Conservation (phyloP, 2,329 filamentous ascomycete genomes). For the Neopestalotiopsis sp. region DNA sequence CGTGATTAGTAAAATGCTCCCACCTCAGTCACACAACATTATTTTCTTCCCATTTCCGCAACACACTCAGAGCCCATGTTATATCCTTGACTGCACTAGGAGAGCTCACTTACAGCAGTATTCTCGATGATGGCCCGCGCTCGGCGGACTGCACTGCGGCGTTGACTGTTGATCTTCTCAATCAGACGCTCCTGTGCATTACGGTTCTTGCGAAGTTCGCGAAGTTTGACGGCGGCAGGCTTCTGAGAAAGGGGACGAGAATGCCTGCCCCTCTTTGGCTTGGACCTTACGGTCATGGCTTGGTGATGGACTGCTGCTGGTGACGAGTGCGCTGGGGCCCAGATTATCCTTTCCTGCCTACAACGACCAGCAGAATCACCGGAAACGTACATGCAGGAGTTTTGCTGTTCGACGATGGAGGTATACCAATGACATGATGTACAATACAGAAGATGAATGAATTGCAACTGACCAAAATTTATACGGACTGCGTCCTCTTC, state of each 20-base stretch:
- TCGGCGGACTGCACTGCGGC: conserved; percentile 4
- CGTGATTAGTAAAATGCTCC: background rate
- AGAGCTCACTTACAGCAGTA: background rate
- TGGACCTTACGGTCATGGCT: background rate
- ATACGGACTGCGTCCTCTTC: too few relatives aligned
- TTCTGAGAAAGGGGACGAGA: conserved; percentile 6
- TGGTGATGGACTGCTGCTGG: background rate
- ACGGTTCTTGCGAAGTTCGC: conserved; percentile 1
- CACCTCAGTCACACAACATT: too few relatives aligned
- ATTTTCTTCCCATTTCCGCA: background rate
- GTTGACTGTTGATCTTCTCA: conserved; percentile 12
- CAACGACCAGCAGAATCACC: too few relatives aligned
- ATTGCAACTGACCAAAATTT: too few relatives aligned
- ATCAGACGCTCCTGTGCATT: conserved; percentile 3
- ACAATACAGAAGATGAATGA: too few relatives aligned
- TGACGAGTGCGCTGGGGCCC: background rate
- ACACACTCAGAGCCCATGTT: background rate
- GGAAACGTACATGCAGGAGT: too few relatives aligned
- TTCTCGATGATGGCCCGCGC: background rate
- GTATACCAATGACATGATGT: too few relatives aligned
- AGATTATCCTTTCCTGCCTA: background rate
- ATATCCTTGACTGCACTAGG: background rate
- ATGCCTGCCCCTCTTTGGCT: background rate
- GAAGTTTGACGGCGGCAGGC: conserved; percentile 10
- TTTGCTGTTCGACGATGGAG: too few relatives aligned